Evolutionary conservation across 2,329 filamentous ascomycete species (phyloP).

Genomic region (Aspergillus floridensis): DNA sequence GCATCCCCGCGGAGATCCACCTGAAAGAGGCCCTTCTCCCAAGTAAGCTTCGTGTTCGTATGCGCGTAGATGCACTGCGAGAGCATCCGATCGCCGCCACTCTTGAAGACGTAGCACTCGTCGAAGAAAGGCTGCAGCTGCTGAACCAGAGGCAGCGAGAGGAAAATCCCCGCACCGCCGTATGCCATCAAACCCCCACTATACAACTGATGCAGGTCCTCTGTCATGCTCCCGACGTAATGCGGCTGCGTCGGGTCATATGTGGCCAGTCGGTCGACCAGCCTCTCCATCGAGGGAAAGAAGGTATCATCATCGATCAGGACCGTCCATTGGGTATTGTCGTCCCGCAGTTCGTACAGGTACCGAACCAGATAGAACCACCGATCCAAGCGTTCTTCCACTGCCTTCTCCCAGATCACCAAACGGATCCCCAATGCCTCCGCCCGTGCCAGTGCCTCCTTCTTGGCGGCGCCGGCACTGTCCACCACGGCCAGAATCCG

Average conservation of each 20-base stretch:
- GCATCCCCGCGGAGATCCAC: slow-evolving; percentile 53
- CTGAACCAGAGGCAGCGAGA: slow-evolving; percentile 50
- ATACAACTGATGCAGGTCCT: slow-evolving; percentile 50
- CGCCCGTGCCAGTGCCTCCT: slow-evolving; percentile 22
- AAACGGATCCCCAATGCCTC: slow-evolving; percentile 39
- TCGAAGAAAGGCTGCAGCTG: slow-evolving; percentile 47
- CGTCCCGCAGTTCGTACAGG: slow-evolving; percentile 41
- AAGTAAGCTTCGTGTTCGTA: slow-evolving; percentile 51
- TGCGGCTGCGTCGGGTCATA: slow-evolving; percentile 46
- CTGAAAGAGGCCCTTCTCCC: slow-evolving; percentile 53
- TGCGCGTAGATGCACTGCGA: slow-evolving; percentile 53
- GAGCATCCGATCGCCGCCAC: slow-evolving; percentile 52
- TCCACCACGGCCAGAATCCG: slow-evolving; percentile 51
- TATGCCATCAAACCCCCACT: slow-evolving; percentile 56
- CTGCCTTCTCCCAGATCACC: slow-evolving; percentile 19
- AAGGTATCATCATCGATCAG: slow-evolving; percentile 62
- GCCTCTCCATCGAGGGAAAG: slow-evolving; percentile 52
- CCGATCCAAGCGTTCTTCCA: slow-evolving; percentile 38
- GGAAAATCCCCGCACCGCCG: slow-evolving; percentile 57
- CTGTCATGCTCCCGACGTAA: slow-evolving; percentile 57
- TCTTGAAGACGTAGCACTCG: slow-evolving; percentile 45
- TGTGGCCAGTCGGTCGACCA: slow-evolving; percentile 44
- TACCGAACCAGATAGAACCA: slow-evolving; percentile 53
- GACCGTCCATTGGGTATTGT: slow-evolving; percentile 50
- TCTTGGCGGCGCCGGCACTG: slow-evolving; percentile 19